A percentile compares a stretch with the other conserved stretches of the same genome.
Conservation (phyloP, 2,329 filamentous ascomycete genomes). For the Alternaria angustiovoidea region DNA sequence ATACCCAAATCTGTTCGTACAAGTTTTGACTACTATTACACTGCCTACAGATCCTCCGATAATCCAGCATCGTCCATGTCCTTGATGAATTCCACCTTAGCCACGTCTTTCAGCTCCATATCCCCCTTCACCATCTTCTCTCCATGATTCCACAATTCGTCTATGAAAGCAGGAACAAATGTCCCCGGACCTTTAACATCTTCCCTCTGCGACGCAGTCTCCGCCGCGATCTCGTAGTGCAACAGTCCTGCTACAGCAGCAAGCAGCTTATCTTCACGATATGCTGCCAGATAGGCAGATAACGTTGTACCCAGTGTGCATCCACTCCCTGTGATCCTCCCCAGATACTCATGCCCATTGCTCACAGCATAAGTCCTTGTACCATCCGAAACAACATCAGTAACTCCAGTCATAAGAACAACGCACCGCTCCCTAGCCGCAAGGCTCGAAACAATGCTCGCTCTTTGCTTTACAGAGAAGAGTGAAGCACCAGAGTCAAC, state of each 20-base stretch:
- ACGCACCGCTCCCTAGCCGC: constrained; percentile 74
- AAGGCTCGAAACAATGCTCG: constrained; percentile 69
- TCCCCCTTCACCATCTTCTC: constrained; percentile 23
- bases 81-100: constrained; percentile 31
- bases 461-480: constrained; percentile 63
- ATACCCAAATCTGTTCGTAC: neutral
- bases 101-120: constrained; percentile 22
- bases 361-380: constrained; percentile 69
- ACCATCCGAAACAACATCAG: constrained; percentile 82
- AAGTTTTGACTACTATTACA: neutral
- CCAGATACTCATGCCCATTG: constrained; percentile 79
- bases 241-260: constrained; percentile 77
- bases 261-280: constrained; percentile 57
- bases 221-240: constrained; percentile 80
- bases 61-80: constrained; percentile 15
- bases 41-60: neutral
- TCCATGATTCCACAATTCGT: constrained; percentile 63
- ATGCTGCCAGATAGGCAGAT: constrained; percentile 72
- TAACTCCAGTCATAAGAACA: constrained; percentile 81
- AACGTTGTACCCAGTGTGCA: constrained; percentile 86
- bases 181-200: constrained; percentile 82
- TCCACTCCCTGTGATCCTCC: constrained; percentile 75
- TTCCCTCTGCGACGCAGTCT: constrained; percentile 65
- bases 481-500: constrained; percentile 77
- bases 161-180: constrained; percentile 85